Evolutionary conservation across 1,284 basidiomycete species (phyloP), one percentile per base, ranked within the genome.

Genomic region (Vanrija sp.): DNA sequence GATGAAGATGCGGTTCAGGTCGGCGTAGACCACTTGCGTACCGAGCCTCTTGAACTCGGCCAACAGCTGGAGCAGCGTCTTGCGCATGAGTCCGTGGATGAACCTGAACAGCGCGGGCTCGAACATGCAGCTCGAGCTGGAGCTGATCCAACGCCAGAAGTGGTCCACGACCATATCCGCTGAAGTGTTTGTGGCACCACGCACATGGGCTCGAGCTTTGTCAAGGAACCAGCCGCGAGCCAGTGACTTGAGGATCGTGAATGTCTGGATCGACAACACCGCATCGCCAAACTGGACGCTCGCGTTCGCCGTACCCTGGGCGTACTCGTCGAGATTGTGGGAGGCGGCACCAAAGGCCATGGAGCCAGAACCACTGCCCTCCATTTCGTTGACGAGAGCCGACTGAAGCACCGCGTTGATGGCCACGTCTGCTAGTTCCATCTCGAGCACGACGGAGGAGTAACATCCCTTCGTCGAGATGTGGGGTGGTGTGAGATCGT

Each of bases 111-210:
- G 81, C 48, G 91, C 88, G 1, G 94, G 87, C 71, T 99, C 96
- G 69, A 92, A 96, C 79, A 98, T 84, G 56, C 86, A 83, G 27
- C 93, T 89, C 3, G 85, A 80, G 45, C 82, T 84, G 2, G 89
- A 93, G 66, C 85, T 89, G 59, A 96, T 83, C 96, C 96, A 99
- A 27, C 96, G 82, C 93, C 94, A 98, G 77, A 98, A 98, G 73
- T 98, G 93, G 69, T 95, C 90, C 35, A 82, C 75, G 19, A 81
- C 76, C 25, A 81, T 64, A 49, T 79, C 72, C 10, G 78, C 69
- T 16, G 77, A 77, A 45, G 83, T 82, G 7, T 43, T 37, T 1
- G 48, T 54, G 4, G 48, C 41, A 3, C 71, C 72, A 23, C 67
- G 69, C 37, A 72, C 64, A 41, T 72, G 71, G 39, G 90, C 84